Base-by-base conservation (phyloP, 306 rosid genomes). In the Cotoneaster glaucophyllus region DNA sequence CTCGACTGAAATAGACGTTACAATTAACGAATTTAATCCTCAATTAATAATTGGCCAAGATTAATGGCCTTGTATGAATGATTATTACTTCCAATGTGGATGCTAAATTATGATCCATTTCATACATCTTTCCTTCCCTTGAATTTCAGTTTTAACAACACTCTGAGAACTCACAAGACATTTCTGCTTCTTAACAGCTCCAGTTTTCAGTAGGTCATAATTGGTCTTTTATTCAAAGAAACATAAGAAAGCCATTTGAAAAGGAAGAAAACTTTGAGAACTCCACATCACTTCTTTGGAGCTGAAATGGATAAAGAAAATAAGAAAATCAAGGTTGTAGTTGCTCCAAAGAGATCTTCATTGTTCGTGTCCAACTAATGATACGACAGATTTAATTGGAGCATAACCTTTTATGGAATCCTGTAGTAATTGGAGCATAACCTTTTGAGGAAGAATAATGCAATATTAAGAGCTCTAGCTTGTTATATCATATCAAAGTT, bases 21-120 rank as follows among this genome's bases (percentile, higher is more conserved):
- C 26, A 70, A 64, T 71, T 56, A 69, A 74, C 76, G 79, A 29
- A 79, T 71, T 39, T 59, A 83, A 84, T 88, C 86, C 76, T 79
- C 87, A 89, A 86, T 89, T 87, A 88, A 86, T 39, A 39, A 8
- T 8, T 41, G 12, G 12, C 44, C 44, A 41, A 41, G 44, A 41
- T 9, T 41, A 41, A 41, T 41, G 12, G 44, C 44, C 44, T 10
- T 9, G 44, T 41, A 69, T 71, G 76, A 70, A 45, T 77, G 79
- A 31, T 82, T 15, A 50, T 15, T 48, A 18, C 17, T 2, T 5
- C 53, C 53, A 45, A 69, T 82, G 74, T 26, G 71, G 39, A 78
- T 58, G 71, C 22, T 41, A 41, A 41, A 41, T 78, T 54, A 71
- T 72, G 81, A 63, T 78, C 81, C 69, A 66, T 74, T 75, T n/a